Evolutionary conservation across 306 rosid genomes (phyloP), one percentile per base, ranked within the genome.

Genomic region (Leucaena leucocephala): DNA sequence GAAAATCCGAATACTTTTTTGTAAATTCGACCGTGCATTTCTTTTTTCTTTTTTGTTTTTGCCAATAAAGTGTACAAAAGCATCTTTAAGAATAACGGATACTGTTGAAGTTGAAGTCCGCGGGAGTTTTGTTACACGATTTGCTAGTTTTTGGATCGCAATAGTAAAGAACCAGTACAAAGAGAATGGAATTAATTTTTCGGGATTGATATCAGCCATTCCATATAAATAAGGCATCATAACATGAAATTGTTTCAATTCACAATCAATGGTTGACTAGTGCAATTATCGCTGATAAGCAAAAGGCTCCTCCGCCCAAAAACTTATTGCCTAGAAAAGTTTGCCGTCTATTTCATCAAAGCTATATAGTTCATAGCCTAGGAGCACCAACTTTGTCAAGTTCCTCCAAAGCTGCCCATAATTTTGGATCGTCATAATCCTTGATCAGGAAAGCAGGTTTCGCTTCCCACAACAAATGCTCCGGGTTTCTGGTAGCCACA

Each of bases 341-440:
- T 69, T 50, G 43, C 6, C 59, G 34, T 42, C 34, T 49, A 40
- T 77, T 74, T 16, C 36, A 9, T 12, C 17, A 43, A 43, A 44
- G 14, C 72, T 68, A 71, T 39, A 71, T 70, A 63, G 69, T 76
- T 85, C 84, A 84, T 67, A 78, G 87, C 61, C 70, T 39, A 19
- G 16, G 16, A 67, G 63, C 76, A 72, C 85, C 80, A 58, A 78
- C 79, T 82, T 82, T 91, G 78, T 92, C 98, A 82, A 95, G 93
- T 85, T 91, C 94, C 81, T 90, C 98, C 45, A 92, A 85, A 68
- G 96, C 97, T 68, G 87, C 89, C 98, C 98, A 92, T 85, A 92
- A 84, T 75, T 90, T 95, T 21, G 91, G 88, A 76, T 95, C 98
- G 1, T 76, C 91, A 54, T 91, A 95, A 84, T 87, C 90, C 76